phyloP scores from a whole-genome alignment of 208 protist species.

The Wallacemonas rigidus region DNA sequence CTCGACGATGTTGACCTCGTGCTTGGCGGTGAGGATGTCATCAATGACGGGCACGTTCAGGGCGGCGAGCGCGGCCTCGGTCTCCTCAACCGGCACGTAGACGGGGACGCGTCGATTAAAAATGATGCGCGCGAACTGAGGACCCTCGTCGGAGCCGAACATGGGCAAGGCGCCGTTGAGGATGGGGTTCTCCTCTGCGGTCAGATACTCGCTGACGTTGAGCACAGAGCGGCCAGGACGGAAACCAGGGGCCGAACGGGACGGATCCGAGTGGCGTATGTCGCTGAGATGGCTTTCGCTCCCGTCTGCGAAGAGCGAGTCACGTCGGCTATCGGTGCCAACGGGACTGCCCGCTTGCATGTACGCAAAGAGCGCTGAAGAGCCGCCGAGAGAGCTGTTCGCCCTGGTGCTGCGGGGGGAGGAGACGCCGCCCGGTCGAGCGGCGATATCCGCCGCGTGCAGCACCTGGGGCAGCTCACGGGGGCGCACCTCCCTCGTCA shows the following conservation, averaged over 20 bases:
- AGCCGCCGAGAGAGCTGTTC: background rate
- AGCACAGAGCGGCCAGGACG: slow-evolving; percentile 27
- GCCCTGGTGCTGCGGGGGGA: background rate
- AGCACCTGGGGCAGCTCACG: slow-evolving; percentile 16
- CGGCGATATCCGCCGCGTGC: slow-evolving; percentile 8
- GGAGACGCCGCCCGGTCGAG: background rate
- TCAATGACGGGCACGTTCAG: slow-evolving; percentile 47
- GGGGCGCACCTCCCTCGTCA: too few species aligned
- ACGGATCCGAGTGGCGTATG: slow-evolving; percentile 8
- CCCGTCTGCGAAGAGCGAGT: slow-evolving; percentile 19
- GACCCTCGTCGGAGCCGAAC: slow-evolving; percentile 37
- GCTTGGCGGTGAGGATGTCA: slow-evolving; percentile 28
- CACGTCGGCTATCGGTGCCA: slow-evolving; percentile 9
- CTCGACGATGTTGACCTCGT: slow-evolving; percentile 17
- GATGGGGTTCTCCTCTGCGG: slow-evolving; percentile 25
- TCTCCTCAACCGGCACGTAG: slow-evolving; percentile 30
- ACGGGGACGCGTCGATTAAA: slow-evolving; percentile 47
- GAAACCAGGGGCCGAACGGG: background rate
- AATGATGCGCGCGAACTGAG: slow-evolving; percentile 39
- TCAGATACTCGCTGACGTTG: slow-evolving; percentile 31
- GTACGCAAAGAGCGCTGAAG: background rate
- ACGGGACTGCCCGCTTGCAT: background rate
- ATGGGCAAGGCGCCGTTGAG: slow-evolving; percentile 30
- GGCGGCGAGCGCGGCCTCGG: slow-evolving; percentile 27
- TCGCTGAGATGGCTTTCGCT: slow-evolving; percentile 28